A percentile compares a stretch with the other conserved stretches of the same genome.
These are phyloP conservation scores for Fagopyrum homotropicum DNA, from an alignment of 148 eudicot genomes.

Conservation along the genomic window DNA sequence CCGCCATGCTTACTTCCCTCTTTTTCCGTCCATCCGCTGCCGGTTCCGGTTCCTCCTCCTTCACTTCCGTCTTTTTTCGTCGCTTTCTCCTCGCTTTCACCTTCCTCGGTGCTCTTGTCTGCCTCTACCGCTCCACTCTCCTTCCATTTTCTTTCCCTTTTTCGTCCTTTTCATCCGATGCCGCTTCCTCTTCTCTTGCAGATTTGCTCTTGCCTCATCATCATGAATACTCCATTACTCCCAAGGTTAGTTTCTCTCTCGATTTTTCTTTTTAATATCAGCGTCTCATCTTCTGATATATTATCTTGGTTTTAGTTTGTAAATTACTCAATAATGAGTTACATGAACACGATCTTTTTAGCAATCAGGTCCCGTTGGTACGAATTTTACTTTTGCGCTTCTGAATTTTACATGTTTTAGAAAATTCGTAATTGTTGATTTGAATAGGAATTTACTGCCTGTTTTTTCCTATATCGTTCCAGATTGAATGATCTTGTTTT, in stretches of 20 bases:
- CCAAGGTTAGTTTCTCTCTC: neutral
- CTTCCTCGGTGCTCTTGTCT: conserved; percentile 3
- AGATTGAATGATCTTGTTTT: neutral
- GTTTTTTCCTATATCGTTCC: neutral
- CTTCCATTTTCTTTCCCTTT: neutral
- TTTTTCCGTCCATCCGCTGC: neutral
- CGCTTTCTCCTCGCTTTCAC: conserved; percentile 6
- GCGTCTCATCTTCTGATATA: neutral
- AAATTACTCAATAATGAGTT: neutral
- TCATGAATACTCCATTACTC: neutral
- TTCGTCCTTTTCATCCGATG: neutral
- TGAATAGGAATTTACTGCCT: neutral
- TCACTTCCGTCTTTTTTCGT: neutral
- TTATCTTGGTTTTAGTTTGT: neutral
- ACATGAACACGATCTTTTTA: neutral
- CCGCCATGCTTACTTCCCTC: neutral
- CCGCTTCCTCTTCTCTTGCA: neutral
- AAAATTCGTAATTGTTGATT: neutral
- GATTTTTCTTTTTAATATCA: neutral
- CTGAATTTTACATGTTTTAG: neutral
- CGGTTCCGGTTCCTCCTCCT: neutral
- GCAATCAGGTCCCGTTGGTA: neutral
- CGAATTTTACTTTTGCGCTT: neutral
- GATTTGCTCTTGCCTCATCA: neutral
- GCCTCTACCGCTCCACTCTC: neutral